Percentiles rank a stretch among this genome's conserved stretches.
Evolutionary conservation across 805 yeast species (phyloP).

Genomic region (Scheffersomyces amazonensis): DNA sequence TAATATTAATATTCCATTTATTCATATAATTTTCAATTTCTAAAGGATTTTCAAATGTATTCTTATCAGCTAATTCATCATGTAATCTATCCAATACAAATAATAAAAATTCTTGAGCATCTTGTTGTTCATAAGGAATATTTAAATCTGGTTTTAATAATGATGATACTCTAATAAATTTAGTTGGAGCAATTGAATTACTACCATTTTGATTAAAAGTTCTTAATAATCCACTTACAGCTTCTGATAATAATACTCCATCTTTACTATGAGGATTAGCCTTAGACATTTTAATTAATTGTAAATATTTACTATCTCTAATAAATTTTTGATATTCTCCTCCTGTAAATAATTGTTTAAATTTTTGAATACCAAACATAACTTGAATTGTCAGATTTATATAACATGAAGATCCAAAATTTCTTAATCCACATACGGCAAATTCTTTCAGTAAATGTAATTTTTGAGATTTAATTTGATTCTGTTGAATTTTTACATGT

Average conservation of each 20-base stretch:
- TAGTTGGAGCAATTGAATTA: constrained; percentile 60
- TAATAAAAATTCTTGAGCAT: constrained; percentile 73
- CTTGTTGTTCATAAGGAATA: constrained; percentile 77
- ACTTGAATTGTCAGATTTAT: constrained; percentile 74
- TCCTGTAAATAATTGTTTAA: constrained; percentile 49
- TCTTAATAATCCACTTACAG: constrained; percentile 52
- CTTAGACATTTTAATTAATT: constrained; percentile 18
- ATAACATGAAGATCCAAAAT: constrained; percentile 74
- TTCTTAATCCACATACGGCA: constrained; percentile 60
- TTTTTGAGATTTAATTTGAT: constrained; percentile 11
- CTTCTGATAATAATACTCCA: constrained; percentile 40
- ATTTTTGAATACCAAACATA: constrained; percentile 51
- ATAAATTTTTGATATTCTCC: constrained; percentile 42
- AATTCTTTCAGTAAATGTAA: constrained; percentile 31
- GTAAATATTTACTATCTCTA: constrained; percentile 27
- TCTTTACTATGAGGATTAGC: constrained; percentile 12
- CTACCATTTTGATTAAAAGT: constrained; percentile 60
- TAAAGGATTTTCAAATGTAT: constrained; percentile 14
- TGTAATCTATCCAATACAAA: constrained; percentile 66
- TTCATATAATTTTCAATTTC: constrained; percentile 21
- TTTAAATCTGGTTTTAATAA: constrained; percentile 60
- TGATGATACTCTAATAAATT: constrained; percentile 53
- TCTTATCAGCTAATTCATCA: constrained; percentile 50
- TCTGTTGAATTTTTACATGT: constrained; percentile 22
- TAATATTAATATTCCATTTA: constrained; percentile 31